A percentile compares a stretch with the other conserved stretches of the same genome.
These are phyloP conservation scores for Entomophthora muscae DNA, from an alignment of 371 early-diverging fungal species.

Conservation along the genomic window DNA sequence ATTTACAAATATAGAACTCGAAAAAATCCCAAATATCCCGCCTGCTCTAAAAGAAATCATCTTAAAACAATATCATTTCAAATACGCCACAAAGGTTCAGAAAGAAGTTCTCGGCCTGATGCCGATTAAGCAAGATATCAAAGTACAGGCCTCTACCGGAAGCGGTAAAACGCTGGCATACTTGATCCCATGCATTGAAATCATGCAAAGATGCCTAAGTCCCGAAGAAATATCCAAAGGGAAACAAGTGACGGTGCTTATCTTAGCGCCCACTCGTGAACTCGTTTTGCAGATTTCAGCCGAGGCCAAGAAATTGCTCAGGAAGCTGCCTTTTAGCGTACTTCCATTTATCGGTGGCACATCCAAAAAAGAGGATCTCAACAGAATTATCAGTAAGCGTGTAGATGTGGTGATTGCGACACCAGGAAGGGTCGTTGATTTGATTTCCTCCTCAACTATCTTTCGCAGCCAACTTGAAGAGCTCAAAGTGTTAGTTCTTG, in stretches of 20 bases:
- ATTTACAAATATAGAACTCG: too few relatives aligned
- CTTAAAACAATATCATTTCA: too few relatives aligned
- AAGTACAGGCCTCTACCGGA: constrained; percentile 94
- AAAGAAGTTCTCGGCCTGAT: constrained; percentile 47
- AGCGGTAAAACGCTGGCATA: constrained; percentile 95
- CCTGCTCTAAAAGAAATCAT: too few relatives aligned
- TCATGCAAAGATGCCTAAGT: constrained; percentile 17
- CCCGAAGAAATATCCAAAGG: constrained; percentile 19
- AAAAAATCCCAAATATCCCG: too few relatives aligned
- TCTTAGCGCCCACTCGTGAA: constrained; percentile 96
- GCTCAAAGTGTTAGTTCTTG: constrained; percentile 62
- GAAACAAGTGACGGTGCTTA: constrained; percentile 45
- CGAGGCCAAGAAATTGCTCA: constrained; percentile 55
- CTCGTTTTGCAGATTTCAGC: constrained; percentile 83
- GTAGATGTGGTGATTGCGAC: constrained; percentile 88
- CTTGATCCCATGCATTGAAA: constrained; percentile 74
- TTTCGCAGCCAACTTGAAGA: constrained; percentile 36
- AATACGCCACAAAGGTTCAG: constrained; percentile 42
- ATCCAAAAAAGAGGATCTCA: constrained; percentile 13
- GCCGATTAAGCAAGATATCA: constrained; percentile 59
- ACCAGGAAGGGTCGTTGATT: constrained; percentile 83
- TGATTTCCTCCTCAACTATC: constrained; percentile 40
- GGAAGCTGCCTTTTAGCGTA: constrained; percentile 43
- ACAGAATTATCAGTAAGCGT: constrained; percentile 39
- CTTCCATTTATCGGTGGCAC: constrained; percentile 85